Evolutionary conservation across 805 yeast genomes (phyloP).

Genomic region (Wickerhamiella nectarea): DNA sequence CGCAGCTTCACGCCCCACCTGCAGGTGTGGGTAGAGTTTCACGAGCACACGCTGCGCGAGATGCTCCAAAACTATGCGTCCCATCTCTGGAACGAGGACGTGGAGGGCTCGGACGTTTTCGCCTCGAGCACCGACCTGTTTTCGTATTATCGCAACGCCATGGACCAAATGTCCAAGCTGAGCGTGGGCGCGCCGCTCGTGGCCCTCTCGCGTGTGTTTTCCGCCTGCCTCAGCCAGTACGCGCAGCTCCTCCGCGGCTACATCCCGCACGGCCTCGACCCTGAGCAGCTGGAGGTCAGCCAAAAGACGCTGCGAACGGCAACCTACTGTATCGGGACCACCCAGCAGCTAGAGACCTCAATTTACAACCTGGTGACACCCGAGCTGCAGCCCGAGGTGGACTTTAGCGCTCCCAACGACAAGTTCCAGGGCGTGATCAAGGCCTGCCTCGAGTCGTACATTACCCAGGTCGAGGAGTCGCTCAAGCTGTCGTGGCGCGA

Average conservation of each 20-base stretch:
- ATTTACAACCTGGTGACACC: conserved; percentile 32
- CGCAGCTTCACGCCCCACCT: conserved; percentile 75
- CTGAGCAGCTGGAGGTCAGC: conserved; percentile 31
- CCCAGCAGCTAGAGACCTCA: conserved; percentile 57
- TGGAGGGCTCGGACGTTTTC: conserved; percentile 35
- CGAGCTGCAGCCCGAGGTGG: conserved; percentile 30
- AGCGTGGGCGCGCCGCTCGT: conserved; percentile 33
- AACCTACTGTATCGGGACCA: conserved; percentile 72
- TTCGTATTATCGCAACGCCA: conserved; percentile 54
- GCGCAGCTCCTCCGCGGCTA: conserved; percentile 38
- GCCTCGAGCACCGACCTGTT: conserved; percentile 83
- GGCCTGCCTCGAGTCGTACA: conserved; percentile 40
- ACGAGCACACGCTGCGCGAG: conserved; percentile 34
- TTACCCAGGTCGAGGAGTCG: conserved; percentile 46
- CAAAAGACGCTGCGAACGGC: conserved; percentile 75
- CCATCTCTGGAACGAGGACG: conserved; percentile 8
- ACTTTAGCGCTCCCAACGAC: conserved; percentile 44
- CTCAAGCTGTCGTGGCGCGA: conserved; percentile 70
- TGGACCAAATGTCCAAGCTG: conserved; percentile 54
- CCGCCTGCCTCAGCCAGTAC: conserved; percentile 51
- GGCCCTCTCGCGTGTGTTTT: conserved; percentile 45
- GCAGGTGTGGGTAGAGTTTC: conserved; percentile 74
- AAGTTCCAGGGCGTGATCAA: conserved; percentile 45
- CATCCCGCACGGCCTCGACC: conserved; percentile 28
- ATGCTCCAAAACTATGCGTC: neutral